Evolutionary conservation across 2,329 filamentous ascomycete species (phyloP).

Genomic region (Pleoardoris graminearum): DNA sequence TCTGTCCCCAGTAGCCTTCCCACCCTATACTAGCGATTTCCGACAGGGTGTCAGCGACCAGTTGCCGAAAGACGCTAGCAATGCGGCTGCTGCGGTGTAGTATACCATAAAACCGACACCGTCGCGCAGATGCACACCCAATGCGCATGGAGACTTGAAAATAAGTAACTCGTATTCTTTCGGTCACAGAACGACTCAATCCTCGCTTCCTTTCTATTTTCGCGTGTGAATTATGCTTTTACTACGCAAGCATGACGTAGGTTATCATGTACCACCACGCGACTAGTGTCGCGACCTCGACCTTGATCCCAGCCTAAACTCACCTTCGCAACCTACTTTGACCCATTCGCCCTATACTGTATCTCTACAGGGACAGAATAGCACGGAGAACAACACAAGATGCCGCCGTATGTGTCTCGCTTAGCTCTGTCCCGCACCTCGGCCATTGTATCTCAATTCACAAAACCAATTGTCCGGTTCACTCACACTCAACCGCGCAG

Average conservation of each 20-base stretch:
- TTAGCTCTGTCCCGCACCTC: conserved; percentile 9
- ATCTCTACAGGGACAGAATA: neutral
- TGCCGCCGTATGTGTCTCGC: conserved; percentile 19
- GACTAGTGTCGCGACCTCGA: too few species aligned
- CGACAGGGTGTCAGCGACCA: too few species aligned
- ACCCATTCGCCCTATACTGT: neutral
- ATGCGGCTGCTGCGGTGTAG: too few species aligned
- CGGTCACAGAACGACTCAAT: neutral
- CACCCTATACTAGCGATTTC: too few species aligned
- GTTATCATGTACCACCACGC: too few species aligned
- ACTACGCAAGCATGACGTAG: neutral
- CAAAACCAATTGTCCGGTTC: conserved; percentile 8
- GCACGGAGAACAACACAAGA: neutral
- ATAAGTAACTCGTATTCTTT: neutral
- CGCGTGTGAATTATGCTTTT: neutral
- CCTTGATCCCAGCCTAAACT: too few species aligned
- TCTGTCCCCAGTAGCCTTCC: too few species aligned
- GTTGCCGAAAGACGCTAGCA: too few species aligned
- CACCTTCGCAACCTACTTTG: neutral
- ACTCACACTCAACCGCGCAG: conserved; percentile 16
- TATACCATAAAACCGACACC: too few species aligned
- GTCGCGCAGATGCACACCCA: too few species aligned
- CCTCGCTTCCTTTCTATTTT: neutral
- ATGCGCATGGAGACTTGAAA: too few species aligned
- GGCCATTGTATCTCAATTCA: neutral